Evolutionary conservation across 2,329 filamentous ascomycete genomes (phyloP).

Genomic region (Colletotrichum lupini): DNA sequence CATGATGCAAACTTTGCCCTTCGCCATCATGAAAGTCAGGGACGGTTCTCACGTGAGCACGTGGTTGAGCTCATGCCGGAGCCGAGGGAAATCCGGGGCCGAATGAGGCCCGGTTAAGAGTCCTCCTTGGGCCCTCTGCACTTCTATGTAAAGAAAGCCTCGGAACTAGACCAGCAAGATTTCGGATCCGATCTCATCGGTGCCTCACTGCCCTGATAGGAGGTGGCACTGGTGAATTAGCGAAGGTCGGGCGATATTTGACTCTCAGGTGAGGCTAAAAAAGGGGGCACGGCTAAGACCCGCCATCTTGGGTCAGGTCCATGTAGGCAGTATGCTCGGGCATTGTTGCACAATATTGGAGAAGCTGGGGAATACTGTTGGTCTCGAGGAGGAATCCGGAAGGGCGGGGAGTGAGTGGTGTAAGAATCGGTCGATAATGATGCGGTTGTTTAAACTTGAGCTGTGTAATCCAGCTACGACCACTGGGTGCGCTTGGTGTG

Average conservation of each 20-base stretch:
- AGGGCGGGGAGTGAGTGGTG: background rate
- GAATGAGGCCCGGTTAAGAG: no score
- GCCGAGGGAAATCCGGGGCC: background rate
- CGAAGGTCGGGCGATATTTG: conserved; percentile 15
- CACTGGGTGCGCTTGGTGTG: background rate
- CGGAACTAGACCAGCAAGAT: background rate
- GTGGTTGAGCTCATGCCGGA: background rate
- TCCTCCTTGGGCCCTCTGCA: no score
- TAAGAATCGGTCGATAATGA: conserved; percentile 21
- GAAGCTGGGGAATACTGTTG: background rate
- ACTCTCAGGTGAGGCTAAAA: conserved; percentile 18
- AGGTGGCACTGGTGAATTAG: background rate
- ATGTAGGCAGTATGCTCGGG: no score
- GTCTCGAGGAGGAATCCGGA: background rate
- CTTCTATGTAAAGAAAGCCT: no score
- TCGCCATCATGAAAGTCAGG: background rate
- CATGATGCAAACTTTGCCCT: background rate
- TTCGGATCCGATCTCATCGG: background rate
- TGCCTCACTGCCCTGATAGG: no score
- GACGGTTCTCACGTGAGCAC: background rate
- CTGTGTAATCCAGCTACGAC: background rate
- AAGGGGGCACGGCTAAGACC: conserved; percentile 20
- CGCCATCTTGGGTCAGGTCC: background rate
- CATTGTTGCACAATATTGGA: background rate
- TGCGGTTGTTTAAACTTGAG: background rate